Percentiles rank a stretch among this genome's conserved stretches.
Conservation (phyloP, 192 early-diverging fungal genomes). For the Coemansia sp. region DNA sequence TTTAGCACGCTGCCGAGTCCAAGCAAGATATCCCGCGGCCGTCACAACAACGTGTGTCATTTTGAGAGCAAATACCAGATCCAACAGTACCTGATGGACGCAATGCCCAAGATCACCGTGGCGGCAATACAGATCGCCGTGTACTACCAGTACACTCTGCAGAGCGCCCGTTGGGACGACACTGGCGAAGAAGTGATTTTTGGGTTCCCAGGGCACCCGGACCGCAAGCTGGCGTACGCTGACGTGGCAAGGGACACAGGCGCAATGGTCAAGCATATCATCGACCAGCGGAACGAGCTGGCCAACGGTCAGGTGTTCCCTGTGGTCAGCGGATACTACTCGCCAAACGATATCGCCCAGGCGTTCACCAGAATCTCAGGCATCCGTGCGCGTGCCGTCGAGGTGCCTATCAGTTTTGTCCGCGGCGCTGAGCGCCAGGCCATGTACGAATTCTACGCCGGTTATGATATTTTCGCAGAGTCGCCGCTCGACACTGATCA, state of each 20-base stretch:
- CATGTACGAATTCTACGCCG: constrained; percentile 25
- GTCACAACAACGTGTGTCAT: constrained; percentile 11
- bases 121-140: constrained; percentile 14
- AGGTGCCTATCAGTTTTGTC: constrained; percentile 10
- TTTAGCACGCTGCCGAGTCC: constrained; percentile 27
- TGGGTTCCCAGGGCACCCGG: constrained; percentile 8
- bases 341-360: constrained; percentile 13
- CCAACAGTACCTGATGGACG: constrained; percentile 14
- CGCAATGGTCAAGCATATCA: constrained; percentile 15
- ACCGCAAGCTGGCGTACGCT: constrained; percentile 12
- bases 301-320: constrained; percentile 8
- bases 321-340: constrained; percentile 17
- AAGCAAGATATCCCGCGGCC: constrained; percentile 7
- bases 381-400: constrained; percentile 1
- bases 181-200: constrained; percentile 5
- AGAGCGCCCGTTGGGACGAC: constrained; percentile 17
- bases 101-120: not conserved
- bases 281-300: constrained; percentile 12
- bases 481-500: constrained; percentile 4
- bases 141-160: constrained; percentile 22
- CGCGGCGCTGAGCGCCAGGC: not conserved
- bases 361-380: constrained; percentile 20
- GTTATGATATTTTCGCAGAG: constrained; percentile 15
- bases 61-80: constrained; percentile 25
- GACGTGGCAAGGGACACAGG: constrained; percentile 20